phyloP scores from a whole-genome alignment of 306 rosid genomes.

The Lathyrus oleraceus region DNA sequence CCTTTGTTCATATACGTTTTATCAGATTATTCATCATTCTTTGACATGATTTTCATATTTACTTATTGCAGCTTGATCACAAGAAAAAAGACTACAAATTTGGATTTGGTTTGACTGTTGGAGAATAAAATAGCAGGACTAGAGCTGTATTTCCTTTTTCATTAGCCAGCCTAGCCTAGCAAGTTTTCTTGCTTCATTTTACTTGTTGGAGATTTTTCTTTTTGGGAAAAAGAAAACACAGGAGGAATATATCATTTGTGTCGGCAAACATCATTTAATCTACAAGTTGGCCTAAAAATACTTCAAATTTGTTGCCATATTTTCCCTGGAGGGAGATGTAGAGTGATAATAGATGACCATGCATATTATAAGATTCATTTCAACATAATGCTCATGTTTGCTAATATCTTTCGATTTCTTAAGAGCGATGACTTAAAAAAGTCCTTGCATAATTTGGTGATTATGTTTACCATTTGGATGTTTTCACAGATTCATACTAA shows the following conservation, averaged over 20 bases:
- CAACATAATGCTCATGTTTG: slow-evolving; percentile 18
- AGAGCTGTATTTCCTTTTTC: slow-evolving; percentile 33
- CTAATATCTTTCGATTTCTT: neutral
- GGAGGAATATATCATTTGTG: slow-evolving; percentile 43
- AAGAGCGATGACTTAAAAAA: neutral
- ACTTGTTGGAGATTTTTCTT: slow-evolving; percentile 32
- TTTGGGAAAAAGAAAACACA: slow-evolving; percentile 17
- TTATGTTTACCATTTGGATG: neutral
- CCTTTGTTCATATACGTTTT: too few relatives aligned
- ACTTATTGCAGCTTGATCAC: too few relatives aligned
- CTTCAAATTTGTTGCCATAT: slow-evolving; percentile 39
- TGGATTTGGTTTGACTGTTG: slow-evolving; percentile 97
- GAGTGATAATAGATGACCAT: slow-evolving; percentile 45
- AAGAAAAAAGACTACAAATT: too few relatives aligned
- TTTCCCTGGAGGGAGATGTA: slow-evolving; percentile 47
- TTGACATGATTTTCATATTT: too few relatives aligned
- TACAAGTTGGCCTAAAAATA: slow-evolving; percentile 29
- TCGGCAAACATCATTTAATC: slow-evolving; percentile 44
- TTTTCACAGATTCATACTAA: neutral
- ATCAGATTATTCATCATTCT: too few relatives aligned
- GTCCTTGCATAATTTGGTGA: slow-evolving; percentile 14
- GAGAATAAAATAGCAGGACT: slow-evolving; percentile 63
- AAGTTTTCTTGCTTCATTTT: slow-evolving; percentile 39
- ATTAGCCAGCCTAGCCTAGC: slow-evolving; percentile 34
- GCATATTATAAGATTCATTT: slow-evolving; percentile 46